Evolutionary conservation across 805 yeast genomes (phyloP), one percentile per base, ranked within the genome.

Genomic region (Blastobotrys parvus): DNA sequence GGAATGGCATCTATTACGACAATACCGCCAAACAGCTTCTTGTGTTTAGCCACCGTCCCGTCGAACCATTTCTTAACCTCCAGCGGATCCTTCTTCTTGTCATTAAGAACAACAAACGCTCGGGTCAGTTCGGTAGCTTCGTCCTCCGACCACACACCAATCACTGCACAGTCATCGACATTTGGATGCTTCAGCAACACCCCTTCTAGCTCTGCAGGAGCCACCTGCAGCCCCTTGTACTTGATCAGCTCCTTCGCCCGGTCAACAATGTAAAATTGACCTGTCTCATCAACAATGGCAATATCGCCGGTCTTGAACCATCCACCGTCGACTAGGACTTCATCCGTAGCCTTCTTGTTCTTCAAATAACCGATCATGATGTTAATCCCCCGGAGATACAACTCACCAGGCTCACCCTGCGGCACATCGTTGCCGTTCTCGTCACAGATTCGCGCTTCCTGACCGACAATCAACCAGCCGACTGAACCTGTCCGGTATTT

Each of bases 191-290:
- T 82, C 45, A 78, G 71, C 54, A 87, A 68, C 16, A 90, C 82
- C 23, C 90, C 81, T 65, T 89, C 97, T 48, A 89, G 84, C 68
- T 89, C 97, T 11, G 96, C 90, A 29, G 97, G 90, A 7, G 96
- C 89, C 49, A 89, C 77, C 68, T 95, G 81, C 65, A 87, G 95
- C 49, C 96, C 96, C 47, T 63, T 61, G 15, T 64, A 59, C 67
- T 80, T 80, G 70, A 79, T 80, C 56, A 80, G 74, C 60, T 80
- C 82, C 65, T 80, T 80, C 38, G 75, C 77, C 40, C 86, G 68
- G 54, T 78, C 83, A 42, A 78, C 72, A 45, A 78, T 73, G 48
- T 52, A 61, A 41, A 63, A 58, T 45, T 56, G 55, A 53, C 75
- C 72, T 30, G 53, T 52, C 11, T 52, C 50, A 44, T 65, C 68